phyloP scores from a whole-genome alignment of 306 rosid genomes.

The Cercis canadensis region DNA sequence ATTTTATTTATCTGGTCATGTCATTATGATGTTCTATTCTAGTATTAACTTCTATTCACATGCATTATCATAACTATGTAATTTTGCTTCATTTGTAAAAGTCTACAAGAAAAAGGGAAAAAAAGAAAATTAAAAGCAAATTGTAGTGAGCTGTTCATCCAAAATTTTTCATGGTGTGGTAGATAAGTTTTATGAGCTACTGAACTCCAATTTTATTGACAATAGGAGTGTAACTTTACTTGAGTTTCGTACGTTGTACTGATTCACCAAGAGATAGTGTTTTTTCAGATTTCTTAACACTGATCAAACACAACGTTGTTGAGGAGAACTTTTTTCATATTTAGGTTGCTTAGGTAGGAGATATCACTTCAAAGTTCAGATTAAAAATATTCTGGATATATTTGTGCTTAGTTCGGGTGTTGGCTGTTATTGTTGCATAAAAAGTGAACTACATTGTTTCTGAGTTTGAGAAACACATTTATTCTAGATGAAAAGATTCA shows the following conservation, averaged over 20 bases:
- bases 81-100: constrained; percentile 3
- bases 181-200: background rate
- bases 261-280: constrained; percentile 12
- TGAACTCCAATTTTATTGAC: background rate
- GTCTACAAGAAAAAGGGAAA: background rate
- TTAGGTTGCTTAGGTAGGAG: constrained; percentile 16
- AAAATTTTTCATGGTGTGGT: background rate
- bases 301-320: constrained; percentile 18
- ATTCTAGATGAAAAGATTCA: constrained; percentile 5
- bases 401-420: constrained; percentile 11
- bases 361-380: background rate
- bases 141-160: background rate
- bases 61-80: background rate
- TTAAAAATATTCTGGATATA: constrained; percentile 12
- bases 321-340: constrained; percentile 1
- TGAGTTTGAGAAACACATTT: background rate
- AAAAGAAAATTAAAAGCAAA: background rate
- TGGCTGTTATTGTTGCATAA: constrained; percentile 8
- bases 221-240: background rate
- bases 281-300: constrained; percentile 8
- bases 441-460: constrained; percentile 23
- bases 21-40: constrained; percentile 12
- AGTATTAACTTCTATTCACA: constrained; percentile 5
- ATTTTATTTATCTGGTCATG: background rate
- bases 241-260: constrained; percentile 1